These are phyloP conservation scores for Orbilia javanica DNA, from an alignment of 2,329 filamentous ascomycete species.

Conservation along the genomic window DNA sequence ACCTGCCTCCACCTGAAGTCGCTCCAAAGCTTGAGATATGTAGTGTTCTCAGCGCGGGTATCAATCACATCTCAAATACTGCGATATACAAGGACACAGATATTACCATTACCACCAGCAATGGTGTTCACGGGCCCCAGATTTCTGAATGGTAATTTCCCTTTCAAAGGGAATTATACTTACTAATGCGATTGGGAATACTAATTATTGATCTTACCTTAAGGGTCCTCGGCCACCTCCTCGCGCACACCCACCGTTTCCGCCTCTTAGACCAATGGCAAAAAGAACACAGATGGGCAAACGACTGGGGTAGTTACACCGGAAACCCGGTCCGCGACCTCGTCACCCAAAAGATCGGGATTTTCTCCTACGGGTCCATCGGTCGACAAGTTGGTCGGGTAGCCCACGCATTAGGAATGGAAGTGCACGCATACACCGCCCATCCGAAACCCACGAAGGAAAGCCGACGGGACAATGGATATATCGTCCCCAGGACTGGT, in stretches of 20 bases:
- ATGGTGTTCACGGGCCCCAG: slow-evolving; percentile 70
- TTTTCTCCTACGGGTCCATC: slow-evolving; percentile 71
- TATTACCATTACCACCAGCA: slow-evolving; percentile 70
- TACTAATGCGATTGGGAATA: not conserved
- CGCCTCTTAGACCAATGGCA: slow-evolving; percentile 59
- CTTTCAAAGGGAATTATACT: not conserved
- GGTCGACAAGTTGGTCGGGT: slow-evolving; percentile 72
- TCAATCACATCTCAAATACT: slow-evolving; percentile 68
- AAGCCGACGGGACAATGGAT: slow-evolving; percentile 74
- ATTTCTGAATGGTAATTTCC: slow-evolving; percentile 58
- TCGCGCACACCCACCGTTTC: slow-evolving; percentile 57
- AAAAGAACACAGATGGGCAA: slow-evolving; percentile 56
- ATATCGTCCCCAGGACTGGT: slow-evolving; percentile 76
- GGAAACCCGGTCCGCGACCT: slow-evolving; percentile 50
- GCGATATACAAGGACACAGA: slow-evolving; percentile 70
- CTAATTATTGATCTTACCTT: not conserved
- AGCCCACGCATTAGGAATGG: slow-evolving; percentile 76
- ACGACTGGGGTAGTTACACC: slow-evolving; percentile 41
- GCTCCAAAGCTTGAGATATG: slow-evolving; percentile 70
- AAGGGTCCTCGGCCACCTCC: slow-evolving; percentile 43
- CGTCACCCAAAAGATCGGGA: slow-evolving; percentile 59
- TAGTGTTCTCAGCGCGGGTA: slow-evolving; percentile 71
- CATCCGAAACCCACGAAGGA: slow-evolving; percentile 76
- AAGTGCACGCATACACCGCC: slow-evolving; percentile 80
- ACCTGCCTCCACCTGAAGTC: slow-evolving; percentile 66